Percentiles rank a stretch among this genome's conserved stretches.
Evolutionary conservation across 768 basidiomycete genomes (phyloP).

Genomic region (Panus rudis): DNA sequence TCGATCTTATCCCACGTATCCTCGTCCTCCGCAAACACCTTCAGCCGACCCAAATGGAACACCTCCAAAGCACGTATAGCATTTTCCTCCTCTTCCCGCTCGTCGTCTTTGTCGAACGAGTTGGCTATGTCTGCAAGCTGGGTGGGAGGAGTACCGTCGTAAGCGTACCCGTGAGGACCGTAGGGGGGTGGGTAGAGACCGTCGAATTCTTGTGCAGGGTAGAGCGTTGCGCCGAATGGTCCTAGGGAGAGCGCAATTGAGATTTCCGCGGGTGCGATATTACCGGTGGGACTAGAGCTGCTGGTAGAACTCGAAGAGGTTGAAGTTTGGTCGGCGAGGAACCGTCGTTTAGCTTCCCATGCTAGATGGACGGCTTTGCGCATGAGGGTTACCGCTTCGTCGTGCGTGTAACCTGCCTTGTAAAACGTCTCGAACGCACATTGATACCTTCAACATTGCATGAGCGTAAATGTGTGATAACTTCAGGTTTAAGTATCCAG

Average conservation of each 20-base stretch:
- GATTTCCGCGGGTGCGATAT: constrained; percentile 19
- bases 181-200: constrained; percentile 74
- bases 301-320: too few relatives aligned
- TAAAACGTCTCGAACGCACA: constrained; percentile 49
- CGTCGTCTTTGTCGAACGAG: constrained; percentile 30
- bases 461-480: not conserved
- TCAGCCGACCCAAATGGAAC: constrained; percentile 61
- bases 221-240: constrained; percentile 62
- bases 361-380: constrained; percentile 47
- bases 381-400: constrained; percentile 43
- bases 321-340: constrained; percentile 14
- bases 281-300: constrained; percentile 2
- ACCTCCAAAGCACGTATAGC: constrained; percentile 46
- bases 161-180: constrained; percentile 45
- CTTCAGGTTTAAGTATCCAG: not conserved
- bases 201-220: constrained; percentile 63
- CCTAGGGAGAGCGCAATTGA: constrained; percentile 66
- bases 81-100: constrained; percentile 22
- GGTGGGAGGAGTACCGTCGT: constrained; percentile 8
- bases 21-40: constrained; percentile 41
- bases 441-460: constrained; percentile 49
- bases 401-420: constrained; percentile 38
- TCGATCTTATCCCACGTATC: constrained; percentile 52
- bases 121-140: constrained; percentile 31
- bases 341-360: constrained; percentile 34